These are phyloP conservation scores for Candida parachauliodes DNA, from an alignment of 805 yeast species.

Conservation along the genomic window DNA sequence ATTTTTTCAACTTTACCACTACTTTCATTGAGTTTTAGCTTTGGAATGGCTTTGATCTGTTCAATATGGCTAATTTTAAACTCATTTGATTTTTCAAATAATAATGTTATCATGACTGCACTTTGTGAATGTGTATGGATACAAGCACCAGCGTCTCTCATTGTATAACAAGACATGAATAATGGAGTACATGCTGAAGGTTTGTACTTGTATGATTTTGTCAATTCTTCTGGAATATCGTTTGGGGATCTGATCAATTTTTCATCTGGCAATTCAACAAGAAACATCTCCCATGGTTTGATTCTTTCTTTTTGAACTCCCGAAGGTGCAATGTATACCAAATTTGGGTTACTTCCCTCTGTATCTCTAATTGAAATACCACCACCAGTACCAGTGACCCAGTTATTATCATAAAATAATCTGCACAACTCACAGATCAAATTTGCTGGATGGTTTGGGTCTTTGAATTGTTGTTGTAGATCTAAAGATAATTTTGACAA, in stretches of 20 bases:
- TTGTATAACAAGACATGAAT: slow-evolving; percentile 66
- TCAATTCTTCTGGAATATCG: slow-evolving; percentile 33
- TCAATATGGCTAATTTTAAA: slow-evolving; percentile 79
- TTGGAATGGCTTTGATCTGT: slow-evolving; percentile 90
- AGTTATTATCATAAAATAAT: slow-evolving; percentile 71
- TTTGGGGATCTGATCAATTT: slow-evolving; percentile 60
- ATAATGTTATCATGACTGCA: slow-evolving; percentile 76
- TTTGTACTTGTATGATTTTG: slow-evolving; percentile 48
- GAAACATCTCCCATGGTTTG: slow-evolving; percentile 78
- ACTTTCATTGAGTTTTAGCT: slow-evolving; percentile 26
- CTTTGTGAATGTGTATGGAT: slow-evolving; percentile 91
- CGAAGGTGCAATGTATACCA: slow-evolving; percentile 83
- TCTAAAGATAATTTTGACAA: slow-evolving; percentile 5
- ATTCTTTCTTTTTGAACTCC: slow-evolving; percentile 93
- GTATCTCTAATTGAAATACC: slow-evolving; percentile 73
- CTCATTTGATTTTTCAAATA: slow-evolving; percentile 58
- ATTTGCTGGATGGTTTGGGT: slow-evolving; percentile 74
- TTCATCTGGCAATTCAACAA: slow-evolving; percentile 53
- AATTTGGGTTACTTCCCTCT: slow-evolving; percentile 40
- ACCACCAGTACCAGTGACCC: slow-evolving; percentile 97
- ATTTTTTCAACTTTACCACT: slow-evolving; percentile 47
- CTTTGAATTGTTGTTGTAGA: slow-evolving; percentile 28
- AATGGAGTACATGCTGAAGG: slow-evolving; percentile 95
- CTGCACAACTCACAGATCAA: slow-evolving; percentile 79
- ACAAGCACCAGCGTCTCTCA: slow-evolving; percentile 82